Evolutionary conservation across 1,284 basidiomycete genomes (phyloP), one percentile per base, ranked within the genome.

Genomic region (Sanghuangporus baumii): DNA sequence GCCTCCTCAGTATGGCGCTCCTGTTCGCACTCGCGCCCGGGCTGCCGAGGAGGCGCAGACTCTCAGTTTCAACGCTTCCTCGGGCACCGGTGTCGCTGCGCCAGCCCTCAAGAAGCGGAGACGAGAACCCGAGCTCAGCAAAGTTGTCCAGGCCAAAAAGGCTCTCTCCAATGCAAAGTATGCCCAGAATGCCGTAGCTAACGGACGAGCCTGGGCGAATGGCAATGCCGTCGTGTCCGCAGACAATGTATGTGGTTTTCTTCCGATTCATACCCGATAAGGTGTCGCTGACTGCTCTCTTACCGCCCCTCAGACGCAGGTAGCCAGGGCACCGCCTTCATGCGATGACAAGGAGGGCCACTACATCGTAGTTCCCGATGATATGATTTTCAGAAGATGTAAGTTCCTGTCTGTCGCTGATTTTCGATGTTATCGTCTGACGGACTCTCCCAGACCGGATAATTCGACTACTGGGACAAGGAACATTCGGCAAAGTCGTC

Each of bases 401-500:
- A 75, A 70, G 88, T 79, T 34, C 38, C 57, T 37, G 43, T 36
- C 51, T 57, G 41, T 63, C 23, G 36, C 63, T n/a, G 63, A 63
- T 47, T 59, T 63, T 60, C 57, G 51, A 54, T 41, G 26, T 23
- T 34, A 51, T 57, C 47, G 18, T 57, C 62, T 68, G 57, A 66
- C 73, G 75, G 52, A 66, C 43, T 16, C 57, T 20, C 64, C 47
- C 70, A 95, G 94, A 96, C 82, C 91, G 91, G 65, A 98, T 96
- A 61, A 85, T 96, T 59, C 84, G 88, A 60, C 80, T 96, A 46
- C 81, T 99, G 2, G 97, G 97, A 16, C 97, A 99, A 78, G 97
- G 97, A 6, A 99, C 97, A 6, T 99, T 99, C 72, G 97, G 97
- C 68, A 99, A 99, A 76, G 97, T 99, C 34, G 96, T 99, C 60